Conservation (phyloP, 306 rosid species). For the Cyclanthera cordifolia region DNA sequence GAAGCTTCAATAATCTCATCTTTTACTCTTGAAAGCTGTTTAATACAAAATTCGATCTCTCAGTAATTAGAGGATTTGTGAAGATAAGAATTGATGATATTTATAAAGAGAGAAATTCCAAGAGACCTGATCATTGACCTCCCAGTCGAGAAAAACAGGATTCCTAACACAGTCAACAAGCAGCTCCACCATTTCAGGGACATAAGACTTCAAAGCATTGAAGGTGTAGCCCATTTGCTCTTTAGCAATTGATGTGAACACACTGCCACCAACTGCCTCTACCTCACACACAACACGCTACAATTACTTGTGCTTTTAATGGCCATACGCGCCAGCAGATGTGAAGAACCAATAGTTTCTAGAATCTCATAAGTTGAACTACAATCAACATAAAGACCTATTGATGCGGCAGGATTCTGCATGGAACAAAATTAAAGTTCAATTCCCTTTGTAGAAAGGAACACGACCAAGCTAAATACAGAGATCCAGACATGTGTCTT, state of each 20-base stretch:
- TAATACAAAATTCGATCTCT: neutral
- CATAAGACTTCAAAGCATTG: conserved; percentile 73
- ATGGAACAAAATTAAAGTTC: conserved; percentile 15
- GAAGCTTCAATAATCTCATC: conserved; percentile 66
- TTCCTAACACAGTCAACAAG: conserved; percentile 71
- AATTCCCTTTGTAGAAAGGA: neutral
- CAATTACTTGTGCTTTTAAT: conserved; percentile 74
- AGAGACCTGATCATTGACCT: conserved; percentile 79
- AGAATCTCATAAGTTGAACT: conserved; percentile 83
- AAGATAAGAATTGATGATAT: neutral
- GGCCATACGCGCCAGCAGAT: conserved; percentile 82
- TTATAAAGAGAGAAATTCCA: neutral
- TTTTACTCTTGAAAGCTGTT: conserved; percentile 66
- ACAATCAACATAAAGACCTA: conserved; percentile 65
- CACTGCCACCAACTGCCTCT: conserved; percentile 88
- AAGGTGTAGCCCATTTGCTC: conserved; percentile 92
- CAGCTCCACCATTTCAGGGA: conserved; percentile 90
- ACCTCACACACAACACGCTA: conserved; percentile 80
- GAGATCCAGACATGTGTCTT: neutral
- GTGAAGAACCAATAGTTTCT: conserved; percentile 56
- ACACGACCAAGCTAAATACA: neutral
- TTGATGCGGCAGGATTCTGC: conserved; percentile 69
- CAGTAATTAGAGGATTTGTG: neutral
- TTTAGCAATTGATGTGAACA: conserved; percentile 75
- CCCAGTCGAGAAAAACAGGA: conserved; percentile 88